A percentile compares a stretch with the other conserved stretches of the same genome.
These are phyloP conservation scores for Aaosphaeria arxii DNA, from an alignment of 2,329 filamentous ascomycete species.

Conservation along the genomic window DNA sequence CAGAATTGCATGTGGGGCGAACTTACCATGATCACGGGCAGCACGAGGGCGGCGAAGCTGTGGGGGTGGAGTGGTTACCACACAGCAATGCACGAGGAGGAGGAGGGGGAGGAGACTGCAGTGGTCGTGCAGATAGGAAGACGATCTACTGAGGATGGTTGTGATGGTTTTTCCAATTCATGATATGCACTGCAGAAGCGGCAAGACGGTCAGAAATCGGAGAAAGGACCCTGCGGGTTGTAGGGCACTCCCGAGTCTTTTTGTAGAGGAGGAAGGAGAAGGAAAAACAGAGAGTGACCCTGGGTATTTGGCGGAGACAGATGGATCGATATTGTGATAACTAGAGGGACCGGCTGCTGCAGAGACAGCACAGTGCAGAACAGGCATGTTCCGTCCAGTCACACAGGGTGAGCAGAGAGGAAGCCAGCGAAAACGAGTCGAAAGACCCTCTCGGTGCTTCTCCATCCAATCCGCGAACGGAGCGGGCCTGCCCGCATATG, in stretches of 20 bases:
- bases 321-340: slow-evolving; percentile 28
- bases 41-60: slow-evolving; percentile 12
- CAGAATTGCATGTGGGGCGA: neutral
- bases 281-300: slow-evolving; percentile 8
- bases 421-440: too few species aligned
- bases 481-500: slow-evolving; percentile 25
- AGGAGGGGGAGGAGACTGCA: slow-evolving; percentile 8
- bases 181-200: slow-evolving; percentile 28
- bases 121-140: slow-evolving; percentile 5
- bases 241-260: slow-evolving; percentile 40
- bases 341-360: slow-evolving; percentile 15
- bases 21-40: slow-evolving; percentile 36
- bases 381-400: slow-evolving; percentile 20
- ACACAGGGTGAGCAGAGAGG: too few species aligned
- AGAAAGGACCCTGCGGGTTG: slow-evolving; percentile 39
- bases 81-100: slow-evolving; percentile 8
- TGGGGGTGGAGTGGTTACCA: neutral
- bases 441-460: slow-evolving; percentile 1
- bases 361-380: slow-evolving; percentile 30
- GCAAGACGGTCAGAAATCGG: slow-evolving; percentile 32
- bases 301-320: slow-evolving; percentile 21
- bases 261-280: slow-evolving; percentile 39
- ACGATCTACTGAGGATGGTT: slow-evolving; percentile 17
- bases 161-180: slow-evolving; percentile 21
- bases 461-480: slow-evolving; percentile 28